A percentile compares a stretch with the other conserved stretches of the same genome.
These are phyloP conservation scores for Fusarium succisae DNA, from an alignment of 2,329 filamentous ascomycete species.

Conservation along the genomic window DNA sequence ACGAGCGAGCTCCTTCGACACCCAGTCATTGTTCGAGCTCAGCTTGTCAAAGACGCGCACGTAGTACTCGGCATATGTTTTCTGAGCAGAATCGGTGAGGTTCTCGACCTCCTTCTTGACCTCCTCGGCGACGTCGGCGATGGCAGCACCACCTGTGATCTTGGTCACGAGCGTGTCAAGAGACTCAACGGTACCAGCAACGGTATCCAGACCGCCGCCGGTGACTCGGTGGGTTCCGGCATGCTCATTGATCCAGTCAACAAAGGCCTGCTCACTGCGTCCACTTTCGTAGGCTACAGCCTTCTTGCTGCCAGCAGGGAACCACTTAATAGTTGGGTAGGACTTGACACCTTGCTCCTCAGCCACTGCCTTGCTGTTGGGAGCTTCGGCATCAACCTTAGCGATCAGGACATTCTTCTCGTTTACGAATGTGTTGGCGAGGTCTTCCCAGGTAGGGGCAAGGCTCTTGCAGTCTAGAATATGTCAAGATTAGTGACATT, in stretches of 20 bases:
- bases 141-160: conserved; percentile 70
- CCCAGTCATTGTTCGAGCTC: conserved; percentile 78
- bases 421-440: conserved; percentile 81
- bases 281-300: conserved; percentile 76
- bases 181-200: conserved; percentile 82
- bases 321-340: conserved; percentile 99
- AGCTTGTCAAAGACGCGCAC: conserved; percentile 90
- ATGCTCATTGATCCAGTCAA: conserved; percentile 88
- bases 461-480: conserved; percentile 91
- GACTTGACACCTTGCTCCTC: conserved; percentile 80
- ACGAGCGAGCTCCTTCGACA: conserved; percentile 84
- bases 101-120: conserved; percentile 75
- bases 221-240: conserved; percentile 84
- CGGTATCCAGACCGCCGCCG: conserved; percentile 81
- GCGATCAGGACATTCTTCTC: conserved; percentile 86
- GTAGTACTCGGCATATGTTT: conserved; percentile 94
- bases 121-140: conserved; percentile 74
- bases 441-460: conserved; percentile 87
- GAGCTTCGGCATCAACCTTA: conserved; percentile 93
- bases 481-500: conserved; percentile 25
- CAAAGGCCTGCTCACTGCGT: conserved; percentile 78
- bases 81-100: conserved; percentile 68
- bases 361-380: conserved; percentile 82
- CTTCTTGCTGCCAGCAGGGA: conserved; percentile 83
- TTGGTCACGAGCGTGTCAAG: conserved; percentile 81